Base-by-base conservation (phyloP, 768 basidiomycete genomes). In the Podaxis sp. region DNA sequence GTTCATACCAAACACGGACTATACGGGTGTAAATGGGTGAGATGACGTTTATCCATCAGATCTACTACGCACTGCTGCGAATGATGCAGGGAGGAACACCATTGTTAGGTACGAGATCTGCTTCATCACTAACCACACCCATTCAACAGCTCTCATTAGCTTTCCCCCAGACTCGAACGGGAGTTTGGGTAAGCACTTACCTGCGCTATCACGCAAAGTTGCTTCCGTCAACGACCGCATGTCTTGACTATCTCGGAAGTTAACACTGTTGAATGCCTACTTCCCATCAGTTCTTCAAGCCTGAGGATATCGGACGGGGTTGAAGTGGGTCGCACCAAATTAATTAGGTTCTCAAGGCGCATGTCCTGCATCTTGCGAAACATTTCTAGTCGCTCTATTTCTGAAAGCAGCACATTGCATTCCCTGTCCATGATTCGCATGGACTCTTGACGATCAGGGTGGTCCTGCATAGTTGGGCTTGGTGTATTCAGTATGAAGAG, bases 1-100 rank as follows among this genome's bases (percentile, higher is more conserved):
- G 64, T 82, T 83, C 82, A 83, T 83, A 11, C 82, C 79, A 60
- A 82, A 83, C 3, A 78, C 72, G 42, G 75, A 72, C 82, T 81
- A 36, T 2, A 9, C 26, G 38, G 15, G 22, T 12, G 22, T 24
- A 28, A 52, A 51, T 38, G 33, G 17, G 24, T 59, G 13, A 60
- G 38, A 48, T 39, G 24, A 22, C 49, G n/a, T 48, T 51, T 8
- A 28, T 44, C 6, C 22, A 54, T 46, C 53, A 38, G 38, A 13
- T 30, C 3, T 49, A 39, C 17, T 19, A 70, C 71, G 62, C 64
- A 75, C 75, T 28, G 74, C 73, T 15, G 70, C 68, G 44, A 84
- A 80, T 12, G 79, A 78, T 2, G 81, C 81, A 0, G 83, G 82
- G 1, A 84, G 69, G 67, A 84, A 85, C 7, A 84, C 67, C 80